Conservation (phyloP, 148 eudicot species). For the Pouteria glomerata region DNA sequence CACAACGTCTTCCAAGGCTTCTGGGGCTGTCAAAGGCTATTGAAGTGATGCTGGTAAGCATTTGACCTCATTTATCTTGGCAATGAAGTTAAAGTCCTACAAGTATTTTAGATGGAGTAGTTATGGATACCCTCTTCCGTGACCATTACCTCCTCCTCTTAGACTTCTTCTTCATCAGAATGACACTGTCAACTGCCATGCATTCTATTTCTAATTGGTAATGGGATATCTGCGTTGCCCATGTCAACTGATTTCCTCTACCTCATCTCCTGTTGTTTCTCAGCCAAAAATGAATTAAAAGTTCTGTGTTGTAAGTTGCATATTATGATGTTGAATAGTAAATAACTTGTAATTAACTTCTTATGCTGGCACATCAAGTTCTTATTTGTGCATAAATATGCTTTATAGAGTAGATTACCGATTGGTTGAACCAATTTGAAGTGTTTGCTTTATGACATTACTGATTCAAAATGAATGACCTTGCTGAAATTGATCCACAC, state of each 20-base stretch:
- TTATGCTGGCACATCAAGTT: neutral
- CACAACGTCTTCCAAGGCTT: slow-evolving; percentile 96
- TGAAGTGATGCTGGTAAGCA: slow-evolving; percentile 82
- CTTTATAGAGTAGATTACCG: neutral
- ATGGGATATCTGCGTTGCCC: neutral
- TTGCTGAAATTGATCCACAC: neutral
- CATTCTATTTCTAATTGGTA: neutral
- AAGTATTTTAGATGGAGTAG: neutral
- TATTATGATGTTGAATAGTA: neutral
- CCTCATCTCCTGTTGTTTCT: neutral
- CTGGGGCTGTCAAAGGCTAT: slow-evolving; percentile 69
- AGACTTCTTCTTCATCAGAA: neutral
- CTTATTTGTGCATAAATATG: neutral
- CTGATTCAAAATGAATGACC: neutral
- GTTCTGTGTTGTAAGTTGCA: neutral
- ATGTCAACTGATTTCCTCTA: neutral
- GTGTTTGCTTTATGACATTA: neutral
- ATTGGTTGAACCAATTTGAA: neutral
- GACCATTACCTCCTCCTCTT: neutral
- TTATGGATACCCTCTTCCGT: neutral
- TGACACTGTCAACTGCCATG: neutral
- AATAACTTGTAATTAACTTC: neutral
- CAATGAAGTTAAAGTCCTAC: neutral
- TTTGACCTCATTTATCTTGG: slow-evolving; percentile 7
- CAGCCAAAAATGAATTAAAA: neutral